Evolutionary conservation across 306 rosid species (phyloP), one percentile per base, ranked within the genome.

Genomic region (Vigna trinervia): DNA sequence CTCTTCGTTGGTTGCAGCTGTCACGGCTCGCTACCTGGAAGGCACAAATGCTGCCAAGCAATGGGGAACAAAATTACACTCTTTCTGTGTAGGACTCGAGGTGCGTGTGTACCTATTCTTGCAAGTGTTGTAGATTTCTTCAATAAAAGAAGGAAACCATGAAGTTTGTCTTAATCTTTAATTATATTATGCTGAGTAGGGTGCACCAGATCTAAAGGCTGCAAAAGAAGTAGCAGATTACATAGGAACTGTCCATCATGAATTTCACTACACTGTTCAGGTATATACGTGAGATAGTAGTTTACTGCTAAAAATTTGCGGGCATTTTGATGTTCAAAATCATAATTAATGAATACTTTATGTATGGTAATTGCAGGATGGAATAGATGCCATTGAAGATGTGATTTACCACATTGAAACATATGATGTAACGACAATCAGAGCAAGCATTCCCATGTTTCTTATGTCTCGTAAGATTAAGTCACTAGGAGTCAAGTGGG

Each of bases 391-490:
- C 4, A 85, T 93, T 59, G 98, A 93, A 69, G 98, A 93, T 1
- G 96, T 93, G 36, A 93, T 93, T 61, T 90, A 89, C 78, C 96
- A 93, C 73, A 26, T 89, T 13, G 96, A 93, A 64, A 89, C 98
- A 12, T 91, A 93, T 54, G 98, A 93, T 78, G 98, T 93, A 5
- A 91, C 98, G 0, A 89, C 98, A 3, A 85, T 93, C 8, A 85
- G 98, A 60, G 93, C 98, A 3, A 89, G 95, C 82, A 93, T 90
- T 7, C 98, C 98, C 20, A 93, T 93, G 98, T 93, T 91, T 75
- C 90, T 93, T 0, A 89, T 93, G 98, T 81, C 98, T 3, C 85
- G 94, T 19, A 93, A 93, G 85, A 91, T 93, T 6, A 89, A 93
- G 78, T 89, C 98, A 0, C 50, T 93, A 1, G 98, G 98, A 39